Evolutionary conservation across 177 flowering plant species (phyloP).

Genomic region (Tripterygium wilfordii): DNA sequence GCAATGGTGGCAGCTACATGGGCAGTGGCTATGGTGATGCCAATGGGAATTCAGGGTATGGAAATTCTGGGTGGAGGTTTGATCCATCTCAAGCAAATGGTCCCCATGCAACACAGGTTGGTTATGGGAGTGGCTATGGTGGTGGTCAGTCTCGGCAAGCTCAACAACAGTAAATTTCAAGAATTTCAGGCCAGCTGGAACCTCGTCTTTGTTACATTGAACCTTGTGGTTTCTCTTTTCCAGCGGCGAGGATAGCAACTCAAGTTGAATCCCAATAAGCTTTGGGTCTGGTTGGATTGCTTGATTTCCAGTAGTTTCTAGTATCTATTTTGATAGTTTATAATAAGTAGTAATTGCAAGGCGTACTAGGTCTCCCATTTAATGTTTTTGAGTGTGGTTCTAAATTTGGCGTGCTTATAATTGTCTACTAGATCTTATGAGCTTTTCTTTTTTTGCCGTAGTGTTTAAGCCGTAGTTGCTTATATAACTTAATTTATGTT

Average conservation of each 20-base stretch:
- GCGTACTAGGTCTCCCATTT: slow-evolving; percentile 28
- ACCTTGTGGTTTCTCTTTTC: neutral
- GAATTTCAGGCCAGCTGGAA: neutral
- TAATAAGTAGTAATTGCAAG: slow-evolving; percentile 6
- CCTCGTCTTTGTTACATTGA: neutral
- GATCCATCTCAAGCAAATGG: slow-evolving; percentile 60
- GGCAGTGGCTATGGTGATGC: slow-evolving; percentile 34
- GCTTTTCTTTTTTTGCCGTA: slow-evolving; percentile 16
- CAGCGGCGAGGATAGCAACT: neutral
- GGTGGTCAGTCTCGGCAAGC: slow-evolving; percentile 52
- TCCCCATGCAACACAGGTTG: too few relatives aligned
- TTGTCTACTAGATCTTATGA: slow-evolving; percentile 26
- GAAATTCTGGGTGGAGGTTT: slow-evolving; percentile 56
- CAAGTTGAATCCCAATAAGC: slow-evolving; percentile 14
- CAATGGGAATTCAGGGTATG: slow-evolving; percentile 50
- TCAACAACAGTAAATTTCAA: slow-evolving; percentile 37
- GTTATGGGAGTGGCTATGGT: slow-evolving; percentile 62
- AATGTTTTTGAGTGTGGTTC: slow-evolving; percentile 50
- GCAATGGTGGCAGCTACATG: slow-evolving; percentile 26
- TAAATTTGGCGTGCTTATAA: slow-evolving; percentile 41
- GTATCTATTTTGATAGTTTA: slow-evolving; percentile 6
- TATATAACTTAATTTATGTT: too few relatives aligned
- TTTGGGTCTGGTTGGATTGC: slow-evolving; percentile 22
- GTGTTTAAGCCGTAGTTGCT: slow-evolving; percentile 35
- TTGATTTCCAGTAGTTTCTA: slow-evolving; percentile 9